Evolutionary conservation across 2,329 filamentous ascomycete species (phyloP).

Genomic region (Paracoccidioides brasiliensis): DNA sequence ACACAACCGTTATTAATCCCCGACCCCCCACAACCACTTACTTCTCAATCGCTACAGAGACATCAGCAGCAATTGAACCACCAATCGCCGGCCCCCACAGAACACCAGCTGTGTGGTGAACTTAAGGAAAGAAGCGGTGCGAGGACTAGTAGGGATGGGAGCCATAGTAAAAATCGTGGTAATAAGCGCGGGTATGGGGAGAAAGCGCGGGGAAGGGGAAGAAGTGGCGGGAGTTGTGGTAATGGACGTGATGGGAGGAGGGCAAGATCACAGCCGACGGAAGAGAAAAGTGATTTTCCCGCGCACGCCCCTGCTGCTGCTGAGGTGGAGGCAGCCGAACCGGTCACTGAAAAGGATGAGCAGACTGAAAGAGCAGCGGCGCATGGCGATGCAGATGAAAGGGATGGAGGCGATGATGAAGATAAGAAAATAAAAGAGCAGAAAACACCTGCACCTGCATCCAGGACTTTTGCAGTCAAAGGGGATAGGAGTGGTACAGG

Average conservation of each 20-base stretch:
- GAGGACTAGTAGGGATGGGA: neutral
- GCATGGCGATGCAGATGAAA: neutral
- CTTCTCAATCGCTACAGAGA: conserved; percentile 9
- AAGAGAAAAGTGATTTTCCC: neutral
- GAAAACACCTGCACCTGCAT: conserved; percentile 10
- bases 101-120: neutral
- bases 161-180: neutral
- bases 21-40: conserved; percentile 8
- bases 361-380: neutral
- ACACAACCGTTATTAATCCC: conserved; percentile 5
- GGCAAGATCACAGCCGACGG: neutral
- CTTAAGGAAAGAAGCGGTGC: neutral
- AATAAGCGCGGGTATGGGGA: neutral
- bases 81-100: neutral
- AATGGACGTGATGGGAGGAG: conserved; percentile 10
- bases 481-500: conserved; percentile 44
- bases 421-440: conserved; percentile 9
- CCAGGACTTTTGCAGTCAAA: conserved; percentile 35
- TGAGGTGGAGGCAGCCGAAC: neutral
- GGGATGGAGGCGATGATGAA: neutral
- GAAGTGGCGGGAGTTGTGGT: conserved; percentile 6
- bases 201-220: conserved; percentile 2
- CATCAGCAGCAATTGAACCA: conserved; percentile 10
- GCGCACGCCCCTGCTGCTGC: neutral
- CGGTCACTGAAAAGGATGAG: neutral